phyloP scores from a whole-genome alignment of 1,139 yeast species.

The Diutina pseudorugosa region DNA sequence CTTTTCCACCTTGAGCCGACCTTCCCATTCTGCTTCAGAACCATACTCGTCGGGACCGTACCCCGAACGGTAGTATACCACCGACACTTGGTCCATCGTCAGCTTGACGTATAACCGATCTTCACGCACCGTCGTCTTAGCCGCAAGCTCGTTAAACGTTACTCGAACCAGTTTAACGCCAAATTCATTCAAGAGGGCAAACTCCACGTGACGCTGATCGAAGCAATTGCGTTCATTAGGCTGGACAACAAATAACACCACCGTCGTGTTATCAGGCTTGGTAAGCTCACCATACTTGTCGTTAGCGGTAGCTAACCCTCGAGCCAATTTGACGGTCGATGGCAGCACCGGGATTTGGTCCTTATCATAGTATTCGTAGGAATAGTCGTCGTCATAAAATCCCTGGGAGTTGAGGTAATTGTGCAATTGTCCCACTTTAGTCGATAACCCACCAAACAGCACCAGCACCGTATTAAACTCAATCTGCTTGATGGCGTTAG shows the following conservation, averaged over 20 bases:
- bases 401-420: constrained; percentile 48
- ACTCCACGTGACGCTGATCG: constrained; percentile 83
- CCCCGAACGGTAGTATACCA: constrained; percentile 84
- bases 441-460: constrained; percentile 84
- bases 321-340: constrained; percentile 49
- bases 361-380: constrained; percentile 28
- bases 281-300: constrained; percentile 26
- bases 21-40: constrained; percentile 51
- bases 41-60: constrained; percentile 72
- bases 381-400: constrained; percentile 28
- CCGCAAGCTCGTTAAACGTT: constrained; percentile 48
- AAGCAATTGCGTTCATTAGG: constrained; percentile 78
- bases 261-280: constrained; percentile 19
- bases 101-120: constrained; percentile 38
- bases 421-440: constrained; percentile 72
- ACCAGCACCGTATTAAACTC: constrained; percentile 95
- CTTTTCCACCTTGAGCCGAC: constrained; percentile 59
- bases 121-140: constrained; percentile 25
- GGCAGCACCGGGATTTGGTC: constrained; percentile 54
- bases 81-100: constrained; percentile 63
- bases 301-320: constrained; percentile 61
- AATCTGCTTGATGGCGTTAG: constrained; percentile 62
- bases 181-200: constrained; percentile 43
- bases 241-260: constrained; percentile 75
- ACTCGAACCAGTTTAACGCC: constrained; percentile 53